Base-by-base conservation (phyloP, 2,329 filamentous ascomycete genomes). In the Lachnellula occidentalis region DNA sequence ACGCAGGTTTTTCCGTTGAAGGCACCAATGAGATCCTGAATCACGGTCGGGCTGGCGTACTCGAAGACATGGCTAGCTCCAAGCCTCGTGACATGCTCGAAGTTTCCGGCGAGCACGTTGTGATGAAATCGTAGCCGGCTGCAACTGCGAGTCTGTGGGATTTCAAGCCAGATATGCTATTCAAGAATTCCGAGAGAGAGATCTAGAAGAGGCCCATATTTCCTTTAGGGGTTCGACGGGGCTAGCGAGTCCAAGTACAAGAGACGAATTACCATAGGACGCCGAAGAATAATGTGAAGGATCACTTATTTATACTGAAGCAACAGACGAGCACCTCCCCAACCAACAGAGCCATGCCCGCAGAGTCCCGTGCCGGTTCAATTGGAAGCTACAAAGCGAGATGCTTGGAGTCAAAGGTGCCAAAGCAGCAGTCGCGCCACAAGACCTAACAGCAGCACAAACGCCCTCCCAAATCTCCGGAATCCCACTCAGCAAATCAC, bases 121-220 rank as follows among this genome's bases (percentile, higher is more conserved):
- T 58, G 41, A 74, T 57, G 6, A 76, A 72, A 27, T 70, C 69
- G 48, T 74, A 68, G 6, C 74, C 73, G 6, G 72, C 64, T 0
- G 68, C 71, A 5, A 14, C 17, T 5, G 51, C 50, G 15, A 22
- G 39, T 19, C 24, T 27, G 24, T 6, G 24, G 4, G 24, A 27
- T 27, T 27, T 7, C 1, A 5, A 27, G 4, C 15, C 12, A 39
- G n/a, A 8, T 39, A 11, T 14, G 14, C 5, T 39, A 11, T 14
- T 39, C n/a, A 15, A 17, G 4, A 39, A 39, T 15, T 39, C n/a
- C 12, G n/a, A 37, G n/a, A 39, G 36, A 14, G n/a, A 39, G 36
- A 4, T 15, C 36, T 15, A 15, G 36, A 15, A 17, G 36, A 11
- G 15, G 36, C 12, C 34, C 2, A 39, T 2, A 39, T 14, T 14